Base-by-base conservation (phyloP, 495 filamentous ascomycete species). In the Aspergillus haitiensis region DNA sequence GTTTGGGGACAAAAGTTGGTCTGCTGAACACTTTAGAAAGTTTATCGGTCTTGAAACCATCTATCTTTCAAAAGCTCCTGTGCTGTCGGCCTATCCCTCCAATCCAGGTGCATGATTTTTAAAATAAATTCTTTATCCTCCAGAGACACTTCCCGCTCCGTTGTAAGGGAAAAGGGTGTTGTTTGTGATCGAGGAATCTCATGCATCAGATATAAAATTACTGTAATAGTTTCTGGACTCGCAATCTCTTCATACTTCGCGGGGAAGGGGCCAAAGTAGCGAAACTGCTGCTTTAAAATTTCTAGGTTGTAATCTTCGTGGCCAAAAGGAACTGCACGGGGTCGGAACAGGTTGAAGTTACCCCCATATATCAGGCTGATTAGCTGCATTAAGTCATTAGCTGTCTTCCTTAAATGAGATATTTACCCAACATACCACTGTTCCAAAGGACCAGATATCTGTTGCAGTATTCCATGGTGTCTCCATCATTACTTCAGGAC, bases 361-460 rank as follows among this genome's bases (percentile, higher is more conserved):
- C 58, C 58, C 12, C 58, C 58, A 48, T 60, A 60, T 54, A 60
- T 55, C 32, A 60, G 58, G 40, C 50, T 55, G 21, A 60, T 60
- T 31, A 60, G 52, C 58, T 60, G 52, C 15, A 60, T 44, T 15
- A 51, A 7, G 13, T 5, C 13, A 15, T 45, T 45, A 45, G 42
- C 31, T n/a, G 6, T 7, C 37, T 33, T 8, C 7, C 21, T 15
- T 36, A 7, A 7, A 15, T 34, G 36, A n/a, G 21, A 47, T n/a
- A 15, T 13, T 40, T 32, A 15, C 16, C 13, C 5, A 7, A 45
- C 42, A 13, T 37, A 60, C 58, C 40, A 60, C 49, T 16, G 58
- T 32, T 18, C 58, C 50, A 40, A 60, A 60, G 42, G 58, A 60
- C 58, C 58, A 60, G 47, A 60, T 60, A 48, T 60, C 58, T n/a